A percentile compares a stretch with the other conserved stretches of the same genome.
Conservation (phyloP, 2,329 filamentous ascomycete species). For the Trichocomaceae sp. region DNA sequence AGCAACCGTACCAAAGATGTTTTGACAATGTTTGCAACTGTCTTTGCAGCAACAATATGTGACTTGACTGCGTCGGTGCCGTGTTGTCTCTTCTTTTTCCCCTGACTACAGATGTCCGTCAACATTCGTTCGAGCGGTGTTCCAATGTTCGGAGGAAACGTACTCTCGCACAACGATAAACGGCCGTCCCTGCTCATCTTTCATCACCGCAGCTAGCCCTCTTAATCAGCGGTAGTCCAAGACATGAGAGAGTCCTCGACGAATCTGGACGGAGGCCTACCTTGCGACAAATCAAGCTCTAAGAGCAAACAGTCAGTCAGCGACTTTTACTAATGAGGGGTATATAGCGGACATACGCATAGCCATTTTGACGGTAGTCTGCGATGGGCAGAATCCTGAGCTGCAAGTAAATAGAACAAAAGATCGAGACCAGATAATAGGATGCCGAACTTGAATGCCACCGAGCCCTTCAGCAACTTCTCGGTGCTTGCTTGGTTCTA, state of each 20-base stretch:
- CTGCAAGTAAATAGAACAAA: constrained; percentile 12
- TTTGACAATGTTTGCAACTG: constrained; percentile 95
- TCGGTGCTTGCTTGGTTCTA: constrained; percentile 21
- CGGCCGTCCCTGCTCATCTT: constrained; percentile 93
- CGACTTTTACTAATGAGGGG: constrained; percentile 30
- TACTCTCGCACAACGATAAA: constrained; percentile 99
- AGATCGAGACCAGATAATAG: background rate
- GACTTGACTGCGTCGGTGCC: constrained; percentile 97
- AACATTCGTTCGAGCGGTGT: background rate
- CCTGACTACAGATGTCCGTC: constrained; percentile 57
- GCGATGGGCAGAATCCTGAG: constrained; percentile 25
- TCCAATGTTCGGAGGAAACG: constrained; percentile 32
- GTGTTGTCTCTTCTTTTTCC: constrained; percentile 94
- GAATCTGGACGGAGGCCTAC: constrained; percentile 19
- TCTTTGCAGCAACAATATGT: constrained; percentile 93
- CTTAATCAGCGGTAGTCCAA: background rate
- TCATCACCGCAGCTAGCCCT: constrained; percentile 64
- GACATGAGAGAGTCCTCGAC: background rate
- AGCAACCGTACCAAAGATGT: constrained; percentile 63
- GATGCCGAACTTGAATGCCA: background rate
- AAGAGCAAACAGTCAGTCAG: constrained; percentile 22
- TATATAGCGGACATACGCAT: constrained; percentile 38
- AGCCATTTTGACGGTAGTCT: constrained; percentile 39
- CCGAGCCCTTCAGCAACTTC: background rate
- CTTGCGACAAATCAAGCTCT: constrained; percentile 46